Base-by-base conservation (phyloP, 768 basidiomycete genomes). In the Suillus occidentalis region DNA sequence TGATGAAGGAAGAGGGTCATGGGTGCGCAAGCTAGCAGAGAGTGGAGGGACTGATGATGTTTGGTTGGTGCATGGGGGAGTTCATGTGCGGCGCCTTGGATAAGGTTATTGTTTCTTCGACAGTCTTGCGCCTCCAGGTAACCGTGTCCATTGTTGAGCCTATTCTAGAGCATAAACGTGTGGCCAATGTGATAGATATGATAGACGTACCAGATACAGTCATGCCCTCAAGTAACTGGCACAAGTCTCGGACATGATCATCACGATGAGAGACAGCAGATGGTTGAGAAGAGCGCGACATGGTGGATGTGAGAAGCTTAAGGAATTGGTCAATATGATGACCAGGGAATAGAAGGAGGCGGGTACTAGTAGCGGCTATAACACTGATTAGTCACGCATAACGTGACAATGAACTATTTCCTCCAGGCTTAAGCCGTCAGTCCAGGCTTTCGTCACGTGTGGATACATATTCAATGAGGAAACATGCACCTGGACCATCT, bases 81-180 rank as follows among this genome's bases (percentile, higher is more conserved):
- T 45, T 45, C 9, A 4, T 45, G 20, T 45, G 43, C 4, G 20
- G 9, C 9, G 20, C 18, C 20, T 45, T 45, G 43, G 43, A 45
- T 0, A 58, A 2, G 34, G 34, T 58, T 13, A 42, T 37, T 3
- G 25, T n/a, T 8, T 42, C 59, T 31, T 40, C 22, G 39, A 31
- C 10, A 18, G 59, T 60, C 40, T 60, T 60, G 28, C 10, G 25
- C 40, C 3, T 60, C 59, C 59, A 60, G 8, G 22, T 60, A 60
- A 60, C 18, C 7, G 40, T 60, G 22, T 60, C 59, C 18, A 43
- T 45, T 50, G 22, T 14, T 14, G 25, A 50, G 8, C 12, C 49
- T 50, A 0, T 7, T 25, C 1, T 13, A 28, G 12, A 6, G 12
- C 28, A 28, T 49, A n/a, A 49, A 2, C 47, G 22, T 49, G 20